phyloP scores from a whole-genome alignment of 2,329 filamentous ascomycete genomes.

The Macrophomina tecta region DNA sequence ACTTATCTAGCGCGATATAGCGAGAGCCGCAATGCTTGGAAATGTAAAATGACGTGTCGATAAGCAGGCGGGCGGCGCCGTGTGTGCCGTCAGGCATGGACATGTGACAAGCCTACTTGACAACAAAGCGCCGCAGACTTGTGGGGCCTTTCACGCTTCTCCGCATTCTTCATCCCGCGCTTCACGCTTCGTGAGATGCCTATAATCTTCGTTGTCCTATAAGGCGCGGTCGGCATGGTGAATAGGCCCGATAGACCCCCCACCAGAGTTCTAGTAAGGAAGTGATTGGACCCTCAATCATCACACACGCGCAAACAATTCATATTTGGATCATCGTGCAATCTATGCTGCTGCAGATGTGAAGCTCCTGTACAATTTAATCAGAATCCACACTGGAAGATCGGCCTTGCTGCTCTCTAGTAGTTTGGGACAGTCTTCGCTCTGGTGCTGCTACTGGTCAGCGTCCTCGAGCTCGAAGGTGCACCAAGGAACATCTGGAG shows the following conservation, averaged over 20 bases:
- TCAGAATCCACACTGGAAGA: background rate
- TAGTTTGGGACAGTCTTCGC: background rate
- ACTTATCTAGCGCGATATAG: background rate
- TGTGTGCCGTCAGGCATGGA: background rate
- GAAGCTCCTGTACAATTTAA: background rate
- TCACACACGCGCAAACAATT: background rate
- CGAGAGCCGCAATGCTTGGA: background rate
- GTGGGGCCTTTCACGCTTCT: conserved; percentile 5
- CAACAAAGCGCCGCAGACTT: conserved; percentile 2
- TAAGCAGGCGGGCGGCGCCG: background rate
- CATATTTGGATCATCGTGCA: background rate
- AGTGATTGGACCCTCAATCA: background rate
- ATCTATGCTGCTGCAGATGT: background rate
- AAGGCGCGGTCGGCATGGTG: background rate
- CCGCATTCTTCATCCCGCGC: background rate
- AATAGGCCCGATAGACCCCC: conserved; percentile 13
- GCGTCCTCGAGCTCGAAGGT: too few relatives aligned
- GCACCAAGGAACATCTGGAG: too few relatives aligned
- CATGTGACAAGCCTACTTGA: conserved; percentile 14
- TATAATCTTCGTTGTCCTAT: background rate
- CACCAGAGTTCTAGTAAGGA: background rate
- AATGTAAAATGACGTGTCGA: conserved; percentile 1
- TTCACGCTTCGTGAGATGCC: background rate
- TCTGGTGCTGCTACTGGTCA: too few relatives aligned
- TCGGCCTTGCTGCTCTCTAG: too few relatives aligned